phyloP scores from a whole-genome alignment of 2,329 filamentous ascomycete species.

The Epicoccum nigrum region DNA sequence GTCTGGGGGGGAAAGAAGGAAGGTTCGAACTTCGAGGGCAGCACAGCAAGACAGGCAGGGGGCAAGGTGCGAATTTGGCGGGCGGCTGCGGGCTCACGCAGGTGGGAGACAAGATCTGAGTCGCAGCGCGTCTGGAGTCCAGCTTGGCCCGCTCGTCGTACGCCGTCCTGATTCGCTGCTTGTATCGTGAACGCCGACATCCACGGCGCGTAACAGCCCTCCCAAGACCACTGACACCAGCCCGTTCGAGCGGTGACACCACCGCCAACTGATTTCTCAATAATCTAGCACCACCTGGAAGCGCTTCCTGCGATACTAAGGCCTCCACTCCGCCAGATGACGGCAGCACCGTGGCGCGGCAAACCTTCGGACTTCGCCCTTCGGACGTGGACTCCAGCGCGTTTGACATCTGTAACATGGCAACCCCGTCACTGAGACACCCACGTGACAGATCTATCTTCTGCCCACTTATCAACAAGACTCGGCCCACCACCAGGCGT shows the following conservation, averaged over 20 bases:
- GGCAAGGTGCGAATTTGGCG: constrained; percentile 39
- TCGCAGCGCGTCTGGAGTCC: constrained; percentile 44
- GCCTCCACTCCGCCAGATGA: constrained; percentile 14
- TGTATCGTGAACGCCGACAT: constrained; percentile 33
- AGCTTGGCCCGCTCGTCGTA: constrained; percentile 39
- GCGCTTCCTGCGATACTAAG: constrained; percentile 19
- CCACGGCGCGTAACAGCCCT: constrained; percentile 41
- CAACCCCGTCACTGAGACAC: constrained; percentile 42
- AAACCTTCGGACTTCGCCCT: constrained; percentile 18
- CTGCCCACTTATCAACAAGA: constrained; percentile 27
- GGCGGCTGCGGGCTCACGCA: constrained; percentile 45
- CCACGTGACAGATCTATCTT: constrained; percentile 38
- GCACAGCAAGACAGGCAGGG: constrained; percentile 37
- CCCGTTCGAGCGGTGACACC: constrained; percentile 37
- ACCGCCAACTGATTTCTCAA: constrained; percentile 28
- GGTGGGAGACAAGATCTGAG: constrained; percentile 48
- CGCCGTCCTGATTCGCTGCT: constrained; percentile 36
- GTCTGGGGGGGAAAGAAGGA: constrained; percentile 31
- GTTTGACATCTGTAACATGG: constrained; percentile 50
- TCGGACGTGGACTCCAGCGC: constrained; percentile 28
- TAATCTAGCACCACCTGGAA: constrained; percentile 19
- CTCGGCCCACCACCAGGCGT: constrained; percentile 36
- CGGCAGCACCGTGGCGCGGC: constrained; percentile 21
- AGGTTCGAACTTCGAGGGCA: constrained; percentile 38
- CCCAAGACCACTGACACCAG: constrained; percentile 30